phyloP scores from a whole-genome alignment of 768 basidiomycete genomes.

The Termitomyces sp. region DNA sequence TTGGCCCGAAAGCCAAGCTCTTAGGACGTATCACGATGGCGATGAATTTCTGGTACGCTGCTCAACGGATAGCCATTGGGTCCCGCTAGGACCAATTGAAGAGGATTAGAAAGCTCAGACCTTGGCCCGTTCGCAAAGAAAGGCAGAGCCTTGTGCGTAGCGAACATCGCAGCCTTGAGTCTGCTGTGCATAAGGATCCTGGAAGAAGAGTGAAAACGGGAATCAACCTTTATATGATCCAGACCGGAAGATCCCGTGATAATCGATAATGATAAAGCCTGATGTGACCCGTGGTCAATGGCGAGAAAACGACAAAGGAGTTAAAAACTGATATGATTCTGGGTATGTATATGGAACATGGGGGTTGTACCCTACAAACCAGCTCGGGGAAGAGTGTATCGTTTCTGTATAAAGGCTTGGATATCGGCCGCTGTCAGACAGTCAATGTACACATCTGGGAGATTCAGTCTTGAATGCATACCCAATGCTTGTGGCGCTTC shows the following conservation, averaged over 20 bases:
- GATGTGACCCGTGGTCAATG: too few species aligned
- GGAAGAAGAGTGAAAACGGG: background rate
- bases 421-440: conserved; percentile 10
- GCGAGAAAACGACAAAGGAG: background rate
- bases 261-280: too few species aligned
- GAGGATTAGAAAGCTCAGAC: conserved; percentile 30
- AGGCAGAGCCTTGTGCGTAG: conserved; percentile 40
- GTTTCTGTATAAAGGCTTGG: conserved; percentile 3
- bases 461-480: conserved; percentile 3
- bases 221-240: background rate
- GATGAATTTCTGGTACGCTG: conserved; percentile 28
- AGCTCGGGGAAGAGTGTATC: conserved; percentile 6
- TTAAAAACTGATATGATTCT: too few species aligned
- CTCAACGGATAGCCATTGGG: conserved; percentile 18
- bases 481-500: conserved; percentile 32
- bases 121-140: conserved; percentile 32
- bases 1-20: conserved; percentile 14
- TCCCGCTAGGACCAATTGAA: conserved; percentile 26
- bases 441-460: background rate
- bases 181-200: conserved; percentile 21
- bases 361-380: background rate
- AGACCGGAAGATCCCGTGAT: background rate
- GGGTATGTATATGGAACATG: background rate
- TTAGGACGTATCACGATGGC: conserved; percentile 8
- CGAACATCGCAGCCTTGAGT: conserved; percentile 44